A percentile compares a stretch with the other conserved stretches of the same genome.
Evolutionary conservation across 345 rosid species (phyloP).

Genomic region (Litchi chinensis): DNA sequence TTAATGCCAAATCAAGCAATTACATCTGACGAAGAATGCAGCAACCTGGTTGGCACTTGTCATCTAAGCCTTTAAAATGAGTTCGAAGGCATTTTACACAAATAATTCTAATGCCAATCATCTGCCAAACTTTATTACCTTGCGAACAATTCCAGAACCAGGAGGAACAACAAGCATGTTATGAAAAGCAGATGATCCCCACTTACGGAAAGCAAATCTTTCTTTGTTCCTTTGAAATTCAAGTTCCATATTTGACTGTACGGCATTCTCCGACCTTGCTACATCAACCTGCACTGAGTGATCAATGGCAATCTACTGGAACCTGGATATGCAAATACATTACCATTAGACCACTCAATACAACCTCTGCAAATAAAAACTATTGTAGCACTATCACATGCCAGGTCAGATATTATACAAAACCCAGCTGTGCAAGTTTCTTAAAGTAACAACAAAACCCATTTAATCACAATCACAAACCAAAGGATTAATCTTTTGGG

Average conservation of each 20-base stretch:
- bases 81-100: not conserved
- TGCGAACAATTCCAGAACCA: conserved; percentile 76
- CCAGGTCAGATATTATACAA: too few relatives aligned
- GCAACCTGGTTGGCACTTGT: not conserved
- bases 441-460: too few relatives aligned
- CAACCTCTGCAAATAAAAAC: too few relatives aligned
- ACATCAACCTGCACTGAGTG: conserved; percentile 94
- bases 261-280: conserved; percentile 71
- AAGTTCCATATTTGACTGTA: conserved; percentile 63
- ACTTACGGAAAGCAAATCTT: conserved; percentile 69
- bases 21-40: not conserved
- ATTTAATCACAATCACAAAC: too few relatives aligned
- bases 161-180: conserved; percentile 84
- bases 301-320: conserved; percentile 82
- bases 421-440: too few relatives aligned
- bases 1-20: not conserved
- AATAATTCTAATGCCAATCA: not conserved
- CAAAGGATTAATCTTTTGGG: too few relatives aligned
- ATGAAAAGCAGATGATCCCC: conserved; percentile 69
- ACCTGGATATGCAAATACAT: conserved; percentile 45
- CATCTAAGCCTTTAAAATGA: not conserved
- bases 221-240: conserved; percentile 75
- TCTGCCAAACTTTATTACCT: conserved; percentile 41
- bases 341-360: conserved; percentile 18
- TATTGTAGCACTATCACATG: too few relatives aligned